Evolutionary conservation across 2,329 filamentous ascomycete species (phyloP), one percentile per base, ranked within the genome.

Genomic region (Rhexocercosporidium sp.): DNA sequence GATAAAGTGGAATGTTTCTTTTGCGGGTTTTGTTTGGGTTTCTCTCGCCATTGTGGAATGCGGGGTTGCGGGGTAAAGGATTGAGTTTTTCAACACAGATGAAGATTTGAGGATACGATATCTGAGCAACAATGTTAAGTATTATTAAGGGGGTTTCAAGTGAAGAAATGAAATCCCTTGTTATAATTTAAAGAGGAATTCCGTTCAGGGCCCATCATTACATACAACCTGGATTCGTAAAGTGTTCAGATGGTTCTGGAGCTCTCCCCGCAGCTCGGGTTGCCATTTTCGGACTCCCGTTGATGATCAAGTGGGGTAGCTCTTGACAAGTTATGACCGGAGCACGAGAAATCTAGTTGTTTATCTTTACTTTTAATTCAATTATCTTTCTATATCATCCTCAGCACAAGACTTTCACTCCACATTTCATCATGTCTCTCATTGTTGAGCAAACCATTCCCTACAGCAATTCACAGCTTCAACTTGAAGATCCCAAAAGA

Each of bases 1-100:
- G 27, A 74, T 74, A 20, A 73, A 71, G 54, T 74, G 73, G 51
- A 74, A 74, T 1, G 72, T 74, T 59, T 75, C 72, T 62, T 67
- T 72, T 20, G 61, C 18, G 12, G 63, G 46, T 59, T 68, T 69
- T 16, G 70, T 70, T 56, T 67, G 59, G 1, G 66, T 72, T 70
- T 69, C 66, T 65, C 69, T 70, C 22, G 68, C 62, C 67, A 68
- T 69, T 65, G 44, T 27, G 54, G 56, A 60, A 29, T 67, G 69
- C 49, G 69, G 69, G 69, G 66, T 66, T 66, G 67, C 59, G 70
- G 68, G 66, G 53, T 59, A 64, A 20, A 34, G 6, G 6, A 39
- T 44, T 20, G 31, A 57, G 7, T 31, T n/a, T 20, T 60, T 29
- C 22, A 29, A 27, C 44, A 8, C 9, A 46, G 53, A 37, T 37